phyloP scores from a whole-genome alignment of 257 asterid genomes.

The Galeopsis tetrahit region DNA sequence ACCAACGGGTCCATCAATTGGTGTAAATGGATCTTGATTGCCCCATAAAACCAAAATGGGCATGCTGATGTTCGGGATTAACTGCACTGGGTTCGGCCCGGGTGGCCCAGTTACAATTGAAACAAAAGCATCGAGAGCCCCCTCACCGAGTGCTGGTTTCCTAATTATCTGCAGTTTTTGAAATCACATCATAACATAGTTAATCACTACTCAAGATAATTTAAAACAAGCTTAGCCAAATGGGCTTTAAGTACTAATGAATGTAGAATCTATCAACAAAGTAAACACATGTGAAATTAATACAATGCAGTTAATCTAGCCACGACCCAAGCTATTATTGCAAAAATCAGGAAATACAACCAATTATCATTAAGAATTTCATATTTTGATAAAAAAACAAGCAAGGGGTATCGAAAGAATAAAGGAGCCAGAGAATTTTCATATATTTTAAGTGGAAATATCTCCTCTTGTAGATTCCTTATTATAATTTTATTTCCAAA shows the following conservation, averaged over 20 bases:
- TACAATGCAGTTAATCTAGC: background rate
- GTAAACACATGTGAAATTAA: no score
- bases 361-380: background rate
- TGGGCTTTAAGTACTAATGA: background rate
- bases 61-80: slow-evolving; percentile 61
- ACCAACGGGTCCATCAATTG: slow-evolving; percentile 95
- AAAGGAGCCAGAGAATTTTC: background rate
- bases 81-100: slow-evolving; percentile 79
- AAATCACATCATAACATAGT: background rate
- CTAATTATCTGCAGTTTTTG: slow-evolving; percentile 62
- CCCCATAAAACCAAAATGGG: slow-evolving; percentile 92
- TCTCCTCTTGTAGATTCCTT: background rate
- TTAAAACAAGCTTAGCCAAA: background rate
- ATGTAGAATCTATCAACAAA: background rate
- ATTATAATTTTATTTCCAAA: no score
- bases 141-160: slow-evolving; percentile 79
- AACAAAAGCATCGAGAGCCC: slow-evolving; percentile 98
- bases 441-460: background rate
- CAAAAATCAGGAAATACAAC: background rate
- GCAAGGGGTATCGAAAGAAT: background rate
- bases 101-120: slow-evolving; percentile 95
- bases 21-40: slow-evolving; percentile 82
- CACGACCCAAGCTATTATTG: background rate
- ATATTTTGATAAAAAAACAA: no score
- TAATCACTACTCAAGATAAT: background rate